Evolutionary conservation across 1,139 yeast species (phyloP).

Genomic region (Protomyces pachydermus): DNA sequence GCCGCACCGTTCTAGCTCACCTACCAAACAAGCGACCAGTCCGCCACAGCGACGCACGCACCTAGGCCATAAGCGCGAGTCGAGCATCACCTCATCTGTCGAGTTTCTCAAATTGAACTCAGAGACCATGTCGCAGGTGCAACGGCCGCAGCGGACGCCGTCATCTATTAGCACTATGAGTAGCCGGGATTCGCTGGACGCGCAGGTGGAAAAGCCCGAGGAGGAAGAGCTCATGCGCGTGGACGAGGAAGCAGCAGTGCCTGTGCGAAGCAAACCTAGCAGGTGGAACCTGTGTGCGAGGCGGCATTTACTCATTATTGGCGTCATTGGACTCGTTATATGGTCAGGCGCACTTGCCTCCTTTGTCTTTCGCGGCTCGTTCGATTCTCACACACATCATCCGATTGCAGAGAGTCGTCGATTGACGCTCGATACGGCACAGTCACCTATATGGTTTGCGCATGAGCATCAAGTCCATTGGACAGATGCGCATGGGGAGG

Average conservation of each 20-base stretch:
- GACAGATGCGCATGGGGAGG: conserved; percentile 23
- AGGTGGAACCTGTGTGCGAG: not conserved
- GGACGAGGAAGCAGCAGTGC: not conserved
- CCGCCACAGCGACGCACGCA: not conserved
- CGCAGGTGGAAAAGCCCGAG: not conserved
- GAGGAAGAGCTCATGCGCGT: not conserved
- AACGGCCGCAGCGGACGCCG: not conserved
- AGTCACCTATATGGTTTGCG: not conserved
- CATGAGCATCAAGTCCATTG: conserved; percentile 11
- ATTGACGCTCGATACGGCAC: conserved; percentile 1
- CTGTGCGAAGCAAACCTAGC: not conserved
- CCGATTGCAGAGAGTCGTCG: conserved; percentile 16
- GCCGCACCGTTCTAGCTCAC: not conserved
- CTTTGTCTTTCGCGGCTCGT: conserved; percentile 5
- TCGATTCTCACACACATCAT: conserved; percentile 7
- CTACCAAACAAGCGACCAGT: not conserved
- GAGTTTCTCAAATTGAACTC: not conserved
- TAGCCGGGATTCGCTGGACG: not conserved
- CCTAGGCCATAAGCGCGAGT: not conserved
- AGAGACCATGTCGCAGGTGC: not conserved
- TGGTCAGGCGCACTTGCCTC: conserved; percentile 6
- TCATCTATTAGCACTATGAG: not conserved
- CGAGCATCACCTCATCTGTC: not conserved
- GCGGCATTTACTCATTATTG: not conserved
- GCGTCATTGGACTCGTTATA: not conserved